Base-by-base conservation (phyloP, 306 rosid species). In the Trichosanthes cucumerina region DNA sequence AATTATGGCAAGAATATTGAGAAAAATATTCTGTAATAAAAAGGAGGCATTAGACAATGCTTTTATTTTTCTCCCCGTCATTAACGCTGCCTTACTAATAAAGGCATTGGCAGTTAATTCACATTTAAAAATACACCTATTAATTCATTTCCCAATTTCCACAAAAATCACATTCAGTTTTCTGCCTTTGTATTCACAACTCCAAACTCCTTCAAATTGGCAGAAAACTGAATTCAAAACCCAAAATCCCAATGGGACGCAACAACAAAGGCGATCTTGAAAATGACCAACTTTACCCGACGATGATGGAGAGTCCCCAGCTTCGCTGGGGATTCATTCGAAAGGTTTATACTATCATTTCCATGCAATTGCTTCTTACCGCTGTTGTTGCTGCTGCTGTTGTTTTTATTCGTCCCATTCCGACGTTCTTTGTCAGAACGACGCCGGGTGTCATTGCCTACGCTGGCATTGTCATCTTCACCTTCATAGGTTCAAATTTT, bases 321-420 rank as follows among this genome's bases (percentile, higher is more conserved):
- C 80, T 83, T 15, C 87, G 85, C 0, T 83, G 87, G 89, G 83
- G 70, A 3, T 86, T 86, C 38, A 86, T 86, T 7, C 81, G 89
- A 1, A 86, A 86, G 46, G 87, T 86, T 2, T 86, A 86, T 76
- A 19, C 54, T 26, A 81, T 86, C 15, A 33, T 86, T 18, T 57
- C 80, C 41, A 69, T 83, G 66, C 88, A 83, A 52, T 39, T 86
- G 50, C 83, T 81, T 60, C 83, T 86, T 78, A 81, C 88, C 66
- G 52, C 39, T 12, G 70, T 52, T 5, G 57, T 83, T 3, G 80
- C 83, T 28, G 65, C 81, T 38, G 14, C 49, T 15, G 80, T 83
- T 16, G 80, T 83, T 7, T 68, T 57, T 18, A 1, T 78, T 24
- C 73, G 60, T 3, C 80, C 77, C 7, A 79, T 81, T 1, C 79